phyloP scores from a whole-genome alignment of 371 early-diverging fungal genomes.

The Chytridium lagenaria region DNA sequence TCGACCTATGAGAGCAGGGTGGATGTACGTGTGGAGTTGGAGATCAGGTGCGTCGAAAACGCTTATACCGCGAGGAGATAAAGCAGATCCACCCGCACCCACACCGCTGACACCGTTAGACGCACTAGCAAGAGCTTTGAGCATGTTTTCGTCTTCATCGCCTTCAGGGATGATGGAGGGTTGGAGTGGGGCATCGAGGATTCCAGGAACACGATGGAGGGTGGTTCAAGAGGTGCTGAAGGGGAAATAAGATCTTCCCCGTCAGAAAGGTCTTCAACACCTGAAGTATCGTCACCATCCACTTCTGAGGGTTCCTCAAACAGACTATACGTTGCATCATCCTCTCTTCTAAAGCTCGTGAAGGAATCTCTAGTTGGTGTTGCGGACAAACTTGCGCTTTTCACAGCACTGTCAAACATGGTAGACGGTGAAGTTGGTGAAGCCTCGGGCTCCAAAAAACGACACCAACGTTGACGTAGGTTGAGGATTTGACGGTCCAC shows the following conservation, averaged over 20 bases:
- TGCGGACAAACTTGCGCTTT: too few species aligned
- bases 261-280: slow-evolving; percentile 15
- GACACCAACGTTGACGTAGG: slow-evolving; percentile 7
- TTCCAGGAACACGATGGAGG: slow-evolving; percentile 54
- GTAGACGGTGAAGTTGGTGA: not conserved
- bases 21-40: slow-evolving; percentile 50
- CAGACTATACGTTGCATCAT: slow-evolving; percentile 11
- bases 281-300: not conserved
- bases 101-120: not conserved
- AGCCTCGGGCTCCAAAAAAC: not conserved
- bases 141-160: slow-evolving; percentile 36
- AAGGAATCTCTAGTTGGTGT: not conserved
- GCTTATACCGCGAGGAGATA: too few species aligned
- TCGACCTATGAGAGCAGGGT: slow-evolving; percentile 56
- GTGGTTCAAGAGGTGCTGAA: slow-evolving; percentile 49
- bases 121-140: not conserved
- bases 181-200: slow-evolving; percentile 52
- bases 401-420: not conserved
- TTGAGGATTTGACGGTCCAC: not conserved
- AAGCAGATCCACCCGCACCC: not conserved
- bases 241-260: slow-evolving; percentile 13
- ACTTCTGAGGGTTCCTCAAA: slow-evolving; percentile 14
- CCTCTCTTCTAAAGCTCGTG: not conserved
- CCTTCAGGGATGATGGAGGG: slow-evolving; percentile 43
- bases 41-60: slow-evolving; percentile 38